phyloP scores from a whole-genome alignment of 1,284 basidiomycete genomes.

The Hymenochaete sp. region DNA sequence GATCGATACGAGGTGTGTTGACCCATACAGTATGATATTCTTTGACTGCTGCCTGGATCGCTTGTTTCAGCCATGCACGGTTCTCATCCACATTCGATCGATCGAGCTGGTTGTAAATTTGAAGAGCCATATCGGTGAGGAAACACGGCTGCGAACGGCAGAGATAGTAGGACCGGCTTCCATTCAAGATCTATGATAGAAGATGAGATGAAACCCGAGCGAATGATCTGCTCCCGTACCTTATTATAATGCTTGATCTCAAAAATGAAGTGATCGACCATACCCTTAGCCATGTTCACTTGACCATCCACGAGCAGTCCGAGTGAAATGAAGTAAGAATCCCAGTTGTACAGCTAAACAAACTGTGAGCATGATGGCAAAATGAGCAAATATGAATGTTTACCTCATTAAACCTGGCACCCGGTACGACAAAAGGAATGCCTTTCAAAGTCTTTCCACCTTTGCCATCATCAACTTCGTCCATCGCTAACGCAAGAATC shows the following conservation, averaged over 20 bases:
- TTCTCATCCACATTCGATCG: conserved; percentile 76
- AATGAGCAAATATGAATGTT: conserved; percentile 9
- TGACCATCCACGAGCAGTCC: conserved; percentile 93
- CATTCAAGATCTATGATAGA: conserved; percentile 49
- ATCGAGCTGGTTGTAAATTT: conserved; percentile 95
- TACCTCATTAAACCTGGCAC: conserved; percentile 96
- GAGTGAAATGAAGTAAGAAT: conserved; percentile 90
- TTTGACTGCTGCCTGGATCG: conserved; percentile 95
- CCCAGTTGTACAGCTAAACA: conserved; percentile 81
- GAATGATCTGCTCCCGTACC: conserved; percentile 33
- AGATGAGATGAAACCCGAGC: conserved; percentile 20
- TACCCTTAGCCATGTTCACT: conserved; percentile 88
- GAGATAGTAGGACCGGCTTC: conserved; percentile 83
- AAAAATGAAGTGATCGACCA: conserved; percentile 98
- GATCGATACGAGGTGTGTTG: conserved; percentile 85
- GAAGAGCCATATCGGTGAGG: conserved; percentile 96
- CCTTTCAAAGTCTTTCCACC: conserved; percentile 81
- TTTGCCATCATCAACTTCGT: conserved; percentile 75
- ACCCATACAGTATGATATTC: conserved; percentile 99
- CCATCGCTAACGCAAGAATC: conserved; percentile 92
- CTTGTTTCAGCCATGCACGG: conserved; percentile 86
- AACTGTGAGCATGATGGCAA: not conserved
- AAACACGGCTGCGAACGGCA: conserved; percentile 96
- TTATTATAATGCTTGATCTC: conserved; percentile 98
- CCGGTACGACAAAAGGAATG: conserved; percentile 94